Evolutionary conservation across 2,329 filamentous ascomycete species (phyloP).

Genomic region (Fusarium sp.): DNA sequence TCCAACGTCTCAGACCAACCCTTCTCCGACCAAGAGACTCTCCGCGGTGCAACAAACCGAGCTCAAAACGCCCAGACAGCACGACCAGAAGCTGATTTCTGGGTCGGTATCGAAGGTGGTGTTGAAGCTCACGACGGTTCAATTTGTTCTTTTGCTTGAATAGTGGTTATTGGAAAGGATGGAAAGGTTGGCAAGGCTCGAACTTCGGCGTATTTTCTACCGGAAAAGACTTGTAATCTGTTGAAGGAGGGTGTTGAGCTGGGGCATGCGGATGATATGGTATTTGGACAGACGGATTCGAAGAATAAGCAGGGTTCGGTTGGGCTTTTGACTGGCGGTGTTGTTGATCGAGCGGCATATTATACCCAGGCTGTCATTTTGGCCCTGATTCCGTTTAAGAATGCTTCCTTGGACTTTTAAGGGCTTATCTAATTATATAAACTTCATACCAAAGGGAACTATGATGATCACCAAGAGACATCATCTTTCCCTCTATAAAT

Average conservation of each 20-base stretch:
- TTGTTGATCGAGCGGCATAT: slow-evolving; percentile 52
- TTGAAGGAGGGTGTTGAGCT: slow-evolving; percentile 54
- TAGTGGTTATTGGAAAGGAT: slow-evolving; percentile 50
- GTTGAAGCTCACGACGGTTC: slow-evolving; percentile 48
- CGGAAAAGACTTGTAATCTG: slow-evolving; percentile 53
- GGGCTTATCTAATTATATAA: neutral
- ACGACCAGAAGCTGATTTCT: slow-evolving; percentile 53
- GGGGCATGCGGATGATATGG: slow-evolving; percentile 55
- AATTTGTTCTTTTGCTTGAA: slow-evolving; percentile 57
- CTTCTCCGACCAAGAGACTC: slow-evolving; percentile 54
- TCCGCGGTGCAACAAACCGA: slow-evolving; percentile 55
- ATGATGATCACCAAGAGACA: no score
- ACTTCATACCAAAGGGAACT: no score
- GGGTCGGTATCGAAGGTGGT: slow-evolving; percentile 58
- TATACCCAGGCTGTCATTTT: slow-evolving; percentile 57
- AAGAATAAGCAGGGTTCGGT: slow-evolving; percentile 56
- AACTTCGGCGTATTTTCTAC: slow-evolving; percentile 54
- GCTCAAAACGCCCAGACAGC: slow-evolving; percentile 49
- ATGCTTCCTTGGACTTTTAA: slow-evolving; percentile 50
- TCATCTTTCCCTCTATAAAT: neutral
- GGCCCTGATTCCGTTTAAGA: slow-evolving; percentile 57
- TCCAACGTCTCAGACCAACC: slow-evolving; percentile 58
- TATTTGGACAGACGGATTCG: slow-evolving; percentile 54
- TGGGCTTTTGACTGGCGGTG: slow-evolving; percentile 55
- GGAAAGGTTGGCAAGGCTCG: slow-evolving; percentile 53